Evolutionary conservation across 805 yeast species (phyloP).

Genomic region (Kodamaea laetipori): DNA sequence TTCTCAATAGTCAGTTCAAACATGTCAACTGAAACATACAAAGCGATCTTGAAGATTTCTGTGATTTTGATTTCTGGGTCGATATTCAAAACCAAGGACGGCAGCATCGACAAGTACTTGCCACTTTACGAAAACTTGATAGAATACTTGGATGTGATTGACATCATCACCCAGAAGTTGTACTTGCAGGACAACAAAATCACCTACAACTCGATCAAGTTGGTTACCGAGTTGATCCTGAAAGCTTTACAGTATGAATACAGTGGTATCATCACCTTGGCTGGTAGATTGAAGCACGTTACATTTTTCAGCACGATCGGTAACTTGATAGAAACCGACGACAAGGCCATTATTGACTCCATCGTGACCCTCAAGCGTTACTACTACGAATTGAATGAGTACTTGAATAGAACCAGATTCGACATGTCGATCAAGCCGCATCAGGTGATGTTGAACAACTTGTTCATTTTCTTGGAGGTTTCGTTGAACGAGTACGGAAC

Average conservation of each 20-base stretch:
- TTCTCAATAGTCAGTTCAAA: slow-evolving; percentile 44
- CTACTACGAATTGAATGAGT: slow-evolving; percentile 39
- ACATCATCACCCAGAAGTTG: slow-evolving; percentile 44
- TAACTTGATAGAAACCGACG: slow-evolving; percentile 42
- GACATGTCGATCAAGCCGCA: slow-evolving; percentile 43
- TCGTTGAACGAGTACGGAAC: slow-evolving; percentile 46
- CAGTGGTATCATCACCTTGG: slow-evolving; percentile 45
- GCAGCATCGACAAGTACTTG: slow-evolving; percentile 36
- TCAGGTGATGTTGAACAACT: slow-evolving; percentile 41
- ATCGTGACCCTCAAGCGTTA: slow-evolving; percentile 34
- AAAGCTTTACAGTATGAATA: slow-evolving; percentile 45
- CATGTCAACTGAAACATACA: slow-evolving; percentile 47
- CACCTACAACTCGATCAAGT: slow-evolving; percentile 44
- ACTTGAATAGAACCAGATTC: slow-evolving; percentile 35
- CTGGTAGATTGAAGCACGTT: slow-evolving; percentile 49
- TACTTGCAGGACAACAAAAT: slow-evolving; percentile 48
- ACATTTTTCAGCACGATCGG: slow-evolving; percentile 49
- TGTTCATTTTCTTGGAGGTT: slow-evolving; percentile 41
- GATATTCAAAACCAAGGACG: slow-evolving; percentile 40
- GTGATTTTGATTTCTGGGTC: slow-evolving; percentile 46
- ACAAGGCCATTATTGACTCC: slow-evolving; percentile 32
- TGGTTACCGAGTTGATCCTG: slow-evolving; percentile 46
- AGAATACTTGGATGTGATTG: slow-evolving; percentile 43
- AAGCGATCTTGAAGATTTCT: slow-evolving; percentile 47
- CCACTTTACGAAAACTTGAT: slow-evolving; percentile 41